Evolutionary conservation across 495 filamentous ascomycete genomes (phyloP), one percentile per base, ranked within the genome.

Genomic region (Xylaria palmicola): DNA sequence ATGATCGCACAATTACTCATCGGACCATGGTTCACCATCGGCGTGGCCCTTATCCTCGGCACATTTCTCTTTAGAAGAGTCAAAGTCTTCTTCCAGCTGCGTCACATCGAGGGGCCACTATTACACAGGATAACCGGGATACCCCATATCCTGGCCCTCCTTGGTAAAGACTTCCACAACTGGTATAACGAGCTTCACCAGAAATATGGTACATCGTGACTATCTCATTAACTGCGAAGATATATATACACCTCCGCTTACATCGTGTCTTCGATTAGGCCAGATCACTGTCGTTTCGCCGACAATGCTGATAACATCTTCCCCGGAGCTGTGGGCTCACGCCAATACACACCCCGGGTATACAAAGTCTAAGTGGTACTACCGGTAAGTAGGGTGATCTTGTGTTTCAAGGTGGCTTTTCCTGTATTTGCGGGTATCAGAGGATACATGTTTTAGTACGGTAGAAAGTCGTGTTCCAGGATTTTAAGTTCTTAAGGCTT

Each of bases 301-400:
- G 12, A 36, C 5, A 1, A 29, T 44, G 12, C 3, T 60, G 4
- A 22, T 43, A 30, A 43, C 56, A 6, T 59, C 56, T n/a, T 39
- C 29, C 8, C 44, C 56, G 0, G 56, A 50, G 6, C n/a, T 60
- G 17, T 60, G 57, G 57, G 37, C 37, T 36, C 48, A 34, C 9
- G 30, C 19, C 1, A 53, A 60, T 27, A 60, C 32, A 65, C 60
- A 22, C 41, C 61, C n/a, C 6, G 58, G 58, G 2, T 77, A 77
- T 62, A 70, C 50, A 36, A 58, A 59, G 26, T 47, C 65, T 3
- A 45, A 63, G 1, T 76, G 74, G 68, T 77, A 67, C 51, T 67
- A 74, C 53, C 10, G 62, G 56, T 7, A 50, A 27, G 20, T 40
- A n/a, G 3, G 50, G 34, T n/a, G 17, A n/a, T 27, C 30, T 36